phyloP scores from a whole-genome alignment of 768 basidiomycete genomes.

The Amanita rimosa region DNA sequence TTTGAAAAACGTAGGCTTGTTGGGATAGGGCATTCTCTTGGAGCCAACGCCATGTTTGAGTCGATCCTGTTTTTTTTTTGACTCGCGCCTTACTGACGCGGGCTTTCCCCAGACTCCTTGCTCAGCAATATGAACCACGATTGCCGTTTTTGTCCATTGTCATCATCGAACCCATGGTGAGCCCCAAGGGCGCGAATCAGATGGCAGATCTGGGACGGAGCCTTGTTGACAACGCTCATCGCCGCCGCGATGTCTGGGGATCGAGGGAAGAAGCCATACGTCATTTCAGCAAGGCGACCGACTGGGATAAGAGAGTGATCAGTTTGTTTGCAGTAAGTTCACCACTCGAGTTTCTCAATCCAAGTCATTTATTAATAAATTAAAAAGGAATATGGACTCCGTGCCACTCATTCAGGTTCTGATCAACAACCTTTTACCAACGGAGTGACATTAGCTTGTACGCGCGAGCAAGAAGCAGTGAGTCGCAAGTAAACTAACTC shows the following conservation, averaged over 20 bases:
- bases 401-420: slow-evolving; percentile 21
- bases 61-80: too few relatives aligned
- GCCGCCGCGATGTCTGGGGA: slow-evolving; percentile 42
- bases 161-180: slow-evolving; percentile 56
- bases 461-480: slow-evolving; percentile 52
- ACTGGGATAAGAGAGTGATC: slow-evolving; percentile 46
- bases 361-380: neutral
- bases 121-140: slow-evolving; percentile 34
- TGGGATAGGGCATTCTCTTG: slow-evolving; percentile 61
- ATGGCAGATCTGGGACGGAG: slow-evolving; percentile 26
- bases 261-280: slow-evolving; percentile 28
- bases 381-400: slow-evolving; percentile 35
- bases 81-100: too few relatives aligned
- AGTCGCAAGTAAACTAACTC: slow-evolving; percentile 11
- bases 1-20: slow-evolving; percentile 41
- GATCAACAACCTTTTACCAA: neutral
- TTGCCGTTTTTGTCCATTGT: slow-evolving; percentile 40
- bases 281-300: slow-evolving; percentile 21
- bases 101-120: slow-evolving; percentile 30
- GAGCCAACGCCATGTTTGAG: slow-evolving; percentile 50
- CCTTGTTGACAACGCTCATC: slow-evolving; percentile 36
- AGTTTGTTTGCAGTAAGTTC: slow-evolving; percentile 38
- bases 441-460: slow-evolving; percentile 41
- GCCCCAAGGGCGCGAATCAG: slow-evolving; percentile 32
- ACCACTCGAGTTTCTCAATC: neutral